Evolutionary conservation across 257 asterid genomes (phyloP).

Genomic region (Perilla frutescens): DNA sequence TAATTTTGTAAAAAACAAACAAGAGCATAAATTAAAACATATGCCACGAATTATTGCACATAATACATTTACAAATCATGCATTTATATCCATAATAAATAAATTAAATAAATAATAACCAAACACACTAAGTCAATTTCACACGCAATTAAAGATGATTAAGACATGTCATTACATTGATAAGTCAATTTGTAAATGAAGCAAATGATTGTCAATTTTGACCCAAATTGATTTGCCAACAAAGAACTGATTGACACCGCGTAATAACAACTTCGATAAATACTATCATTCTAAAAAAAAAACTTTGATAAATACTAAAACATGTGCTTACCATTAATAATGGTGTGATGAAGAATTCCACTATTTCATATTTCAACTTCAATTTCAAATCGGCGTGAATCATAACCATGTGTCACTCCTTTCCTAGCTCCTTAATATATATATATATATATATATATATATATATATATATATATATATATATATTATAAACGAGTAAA

Average conservation of each 20-base stretch:
- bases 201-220: constrained; percentile 16
- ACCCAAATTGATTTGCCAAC: background rate
- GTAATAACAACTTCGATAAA: no score
- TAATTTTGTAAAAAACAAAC: no score
- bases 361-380: constrained; percentile 20
- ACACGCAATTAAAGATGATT: constrained; percentile 22
- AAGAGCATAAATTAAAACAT: no score
- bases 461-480: no score
- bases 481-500: no score
- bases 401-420: constrained; percentile 17
- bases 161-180: background rate
- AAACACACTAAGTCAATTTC: background rate
- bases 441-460: no score
- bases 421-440: background rate
- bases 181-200: background rate
- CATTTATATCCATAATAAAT: background rate
- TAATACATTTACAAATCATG: no score
- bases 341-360: constrained; percentile 35
- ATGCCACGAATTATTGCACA: no score
- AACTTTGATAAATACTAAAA: background rate
- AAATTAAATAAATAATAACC: background rate
- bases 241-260: no score
- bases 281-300: background rate
- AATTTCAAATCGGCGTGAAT: background rate
- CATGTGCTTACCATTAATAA: constrained; percentile 23